Conservation (phyloP, 495 filamentous ascomycete genomes). For the Aspergillus hancockii region DNA sequence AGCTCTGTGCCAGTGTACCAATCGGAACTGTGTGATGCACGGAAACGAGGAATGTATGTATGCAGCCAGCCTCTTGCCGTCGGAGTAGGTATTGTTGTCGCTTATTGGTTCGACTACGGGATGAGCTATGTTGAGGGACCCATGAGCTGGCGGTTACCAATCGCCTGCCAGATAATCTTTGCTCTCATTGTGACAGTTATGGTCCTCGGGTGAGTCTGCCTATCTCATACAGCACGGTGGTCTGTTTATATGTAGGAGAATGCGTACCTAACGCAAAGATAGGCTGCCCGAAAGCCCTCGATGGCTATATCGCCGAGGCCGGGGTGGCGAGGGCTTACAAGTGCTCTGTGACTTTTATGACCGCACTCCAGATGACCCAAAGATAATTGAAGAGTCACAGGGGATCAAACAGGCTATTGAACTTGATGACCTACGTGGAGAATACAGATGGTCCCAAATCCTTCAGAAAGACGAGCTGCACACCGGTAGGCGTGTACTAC, state of each 20-base stretch:
- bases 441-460: conserved; percentile 48
- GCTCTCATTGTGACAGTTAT: conserved; percentile 36
- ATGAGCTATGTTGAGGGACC: conserved; percentile 39
- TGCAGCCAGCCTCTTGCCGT: conserved; percentile 47
- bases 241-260: not conserved
- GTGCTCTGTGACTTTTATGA: conserved; percentile 53
- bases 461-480: conserved; percentile 53
- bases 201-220: conserved; percentile 33
- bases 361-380: conserved; percentile 34
- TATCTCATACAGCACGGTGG: conserved; percentile 11
- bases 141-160: conserved; percentile 46
- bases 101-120: conserved; percentile 52
- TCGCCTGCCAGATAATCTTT: conserved; percentile 46
- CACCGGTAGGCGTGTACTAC: conserved; percentile 50
- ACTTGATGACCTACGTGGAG: conserved; percentile 42
- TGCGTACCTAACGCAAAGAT: not conserved
- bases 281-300: conserved; percentile 48
- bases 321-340: conserved; percentile 45
- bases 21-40: conserved; percentile 45
- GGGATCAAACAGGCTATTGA: conserved; percentile 49
- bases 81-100: conserved; percentile 35
- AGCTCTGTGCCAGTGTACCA: conserved; percentile 53
- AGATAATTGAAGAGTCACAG: conserved; percentile 43
- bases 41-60: conserved; percentile 45
- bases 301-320: conserved; percentile 43